phyloP scores from a whole-genome alignment of 345 rosid genomes.

The Clarkia xantiana region DNA sequence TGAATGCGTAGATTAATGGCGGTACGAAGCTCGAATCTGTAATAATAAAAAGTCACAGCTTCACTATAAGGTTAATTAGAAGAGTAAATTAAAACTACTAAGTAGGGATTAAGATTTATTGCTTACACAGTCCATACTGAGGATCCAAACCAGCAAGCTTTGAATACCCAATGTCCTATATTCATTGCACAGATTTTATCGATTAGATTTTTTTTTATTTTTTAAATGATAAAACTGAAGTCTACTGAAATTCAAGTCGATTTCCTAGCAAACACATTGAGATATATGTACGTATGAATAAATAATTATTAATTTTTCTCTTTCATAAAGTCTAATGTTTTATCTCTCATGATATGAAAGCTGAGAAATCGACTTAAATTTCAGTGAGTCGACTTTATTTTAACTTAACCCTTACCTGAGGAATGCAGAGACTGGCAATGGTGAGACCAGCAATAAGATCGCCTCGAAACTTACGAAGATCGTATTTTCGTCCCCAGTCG shows the following conservation, averaged over 20 bases:
- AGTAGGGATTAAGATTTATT: too few species aligned
- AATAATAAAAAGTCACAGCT: neutral
- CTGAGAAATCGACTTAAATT: too few species aligned
- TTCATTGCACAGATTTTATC: conserved; percentile 10
- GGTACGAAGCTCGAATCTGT: conserved; percentile 93
- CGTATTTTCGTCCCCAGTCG: conserved; percentile 63
- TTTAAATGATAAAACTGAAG: too few species aligned
- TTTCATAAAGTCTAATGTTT: too few species aligned
- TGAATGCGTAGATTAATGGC: conserved; percentile 76
- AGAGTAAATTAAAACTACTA: too few species aligned
- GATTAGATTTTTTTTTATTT: too few species aligned
- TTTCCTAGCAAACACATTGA: neutral
- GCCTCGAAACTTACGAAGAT: conserved; percentile 46
- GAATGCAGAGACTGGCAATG: conserved; percentile 97
- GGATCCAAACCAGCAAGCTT: conserved; percentile 75
- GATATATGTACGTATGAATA: too few species aligned
- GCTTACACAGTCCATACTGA: conserved; percentile 81
- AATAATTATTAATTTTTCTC: too few species aligned
- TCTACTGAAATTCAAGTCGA: too few species aligned
- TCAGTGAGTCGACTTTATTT: too few species aligned
- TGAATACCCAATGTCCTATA: conserved; percentile 90
- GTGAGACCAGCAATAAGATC: conserved; percentile 83
- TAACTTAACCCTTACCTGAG: conserved; percentile 42
- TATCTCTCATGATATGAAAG: too few species aligned
- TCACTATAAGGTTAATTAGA: too few species aligned